Evolutionary conservation across 768 basidiomycete genomes (phyloP), one percentile per base, ranked within the genome.

Genomic region (Mrakia gelida): DNA sequence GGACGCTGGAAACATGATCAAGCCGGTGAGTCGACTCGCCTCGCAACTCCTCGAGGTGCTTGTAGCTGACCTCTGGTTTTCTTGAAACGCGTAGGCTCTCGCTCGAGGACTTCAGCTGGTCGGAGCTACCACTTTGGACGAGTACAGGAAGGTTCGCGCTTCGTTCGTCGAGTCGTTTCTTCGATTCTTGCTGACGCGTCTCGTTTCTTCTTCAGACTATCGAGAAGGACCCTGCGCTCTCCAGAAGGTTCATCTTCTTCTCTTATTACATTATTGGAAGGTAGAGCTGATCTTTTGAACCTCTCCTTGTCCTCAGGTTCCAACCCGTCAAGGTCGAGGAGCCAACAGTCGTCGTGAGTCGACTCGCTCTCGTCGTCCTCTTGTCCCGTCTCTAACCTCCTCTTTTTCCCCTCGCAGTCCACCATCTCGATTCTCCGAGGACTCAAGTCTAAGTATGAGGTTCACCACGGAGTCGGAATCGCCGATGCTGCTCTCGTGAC

Each of bases 381-480:
- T 32, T 18, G 43, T 6, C 23, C 28, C 3, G 6, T 4, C 11
- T 43, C 71, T 49, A 10, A 71, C 38, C 0, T 43, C 45, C 9
- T 26, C 45, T 7, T 34, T 34, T 26, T 34, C 15, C 0, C 23
- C 32, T 18, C 23, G 1, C 76, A 63, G 72, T 84, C 83, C 4
- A 84, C 83, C 54, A 83, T 85, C 43, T 84, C 84, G 0, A 97
- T 97, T 77, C 87, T 96, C 0, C 91, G 93, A 28, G 94, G 94
- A 11, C 86, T 95, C 49, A 94, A 94, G 82, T 80, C 91, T 0
- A 87, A 90, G 61, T 95, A 95, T 81, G 94, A 96, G 81, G 92
- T 94, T 0, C 94, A 97, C 81, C 94, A 95, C 79, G 94, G 94
- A 43, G 94, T 97, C 2, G 92, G 93, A 82, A 95, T 97, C 76